Conservation (phyloP, 352 stramenopile genomes). For the Phytophthora multivora region DNA sequence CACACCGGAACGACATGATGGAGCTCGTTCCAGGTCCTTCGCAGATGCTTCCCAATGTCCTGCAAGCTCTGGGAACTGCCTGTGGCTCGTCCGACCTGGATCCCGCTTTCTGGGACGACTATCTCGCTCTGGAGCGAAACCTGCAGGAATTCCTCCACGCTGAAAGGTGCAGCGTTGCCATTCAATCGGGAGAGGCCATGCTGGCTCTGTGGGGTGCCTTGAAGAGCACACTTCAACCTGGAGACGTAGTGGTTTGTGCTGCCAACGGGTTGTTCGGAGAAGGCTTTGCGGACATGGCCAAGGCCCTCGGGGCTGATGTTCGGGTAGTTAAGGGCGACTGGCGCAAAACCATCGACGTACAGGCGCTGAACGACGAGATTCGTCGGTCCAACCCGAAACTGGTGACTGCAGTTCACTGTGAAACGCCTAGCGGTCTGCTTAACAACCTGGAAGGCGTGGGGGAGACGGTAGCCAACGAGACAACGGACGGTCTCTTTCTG, state of each 20-base stretch:
- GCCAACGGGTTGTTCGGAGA: slow-evolving; percentile 56
- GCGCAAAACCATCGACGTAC: slow-evolving; percentile 42
- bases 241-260: slow-evolving; percentile 51
- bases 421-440: slow-evolving; percentile 53
- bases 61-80: slow-evolving; percentile 32
- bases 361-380: slow-evolving; percentile 44
- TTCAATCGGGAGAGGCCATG: slow-evolving; percentile 69
- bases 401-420: slow-evolving; percentile 60
- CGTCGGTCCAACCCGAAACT: slow-evolving; percentile 47
- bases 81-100: slow-evolving; percentile 56
- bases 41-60: slow-evolving; percentile 46
- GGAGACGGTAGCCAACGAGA: slow-evolving; percentile 42
- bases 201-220: slow-evolving; percentile 56
- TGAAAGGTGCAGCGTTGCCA: slow-evolving; percentile 39
- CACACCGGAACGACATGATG: slow-evolving; percentile 16
- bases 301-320: slow-evolving; percentile 44
- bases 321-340: slow-evolving; percentile 44
- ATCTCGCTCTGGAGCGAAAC: slow-evolving; percentile 41
- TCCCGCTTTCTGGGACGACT: slow-evolving; percentile 60
- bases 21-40: slow-evolving; percentile 48
- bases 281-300: slow-evolving; percentile 57
- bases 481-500: slow-evolving; percentile 55
- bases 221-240: slow-evolving; percentile 46
- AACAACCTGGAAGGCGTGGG: slow-evolving; percentile 51
- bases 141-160: slow-evolving; percentile 46